Evolutionary conservation across 352 stramenopile genomes (phyloP), one percentile per base, ranked within the genome.

Genomic region (Thalassiosira exigua): DNA sequence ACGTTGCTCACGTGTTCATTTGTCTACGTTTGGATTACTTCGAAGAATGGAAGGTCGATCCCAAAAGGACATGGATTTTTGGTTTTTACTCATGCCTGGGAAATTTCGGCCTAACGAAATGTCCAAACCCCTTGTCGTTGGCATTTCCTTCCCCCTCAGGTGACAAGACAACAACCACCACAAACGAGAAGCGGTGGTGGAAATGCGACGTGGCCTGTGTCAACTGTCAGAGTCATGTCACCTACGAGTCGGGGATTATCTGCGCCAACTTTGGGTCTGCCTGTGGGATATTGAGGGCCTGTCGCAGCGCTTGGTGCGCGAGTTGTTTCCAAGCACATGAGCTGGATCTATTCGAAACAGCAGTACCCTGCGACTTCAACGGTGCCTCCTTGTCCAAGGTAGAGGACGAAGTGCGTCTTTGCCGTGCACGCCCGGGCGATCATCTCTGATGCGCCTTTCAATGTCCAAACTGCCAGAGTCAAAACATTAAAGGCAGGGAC

Each of bases 51-150:
- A 5, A 21, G 33, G 14, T 12, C 21, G 9, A 24, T 67, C 57
- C 36, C 7, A 67, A 22, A 67, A 67, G 57, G 57, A 67, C 17
- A 12, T 67, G 4, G 57, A 67, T 24, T 33, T 67, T 57, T 67
- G 57, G 57, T 59, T 54, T 67, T 11, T 30, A 24, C 19, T 67
- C 27, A 4, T n/a, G 4, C 33, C 57, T 56, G 32, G 57, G 57
- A 12, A 7, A 32, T 7, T 48, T 4, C 57, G 57, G 57, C 24
- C 57, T 67, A 5, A 67, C 29, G 44, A 1, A 69, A 53, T 51
- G 7, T 75, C 29, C 22, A 17, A 36, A 44, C 33, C 44, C 5
- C 57, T 67, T 4, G 11, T 67, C 5, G 32, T 67, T 4, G 41
- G 57, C 4, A 39, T 67, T 22, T 58, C 26, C 27, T 67, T 67